phyloP scores from a whole-genome alignment of 805 yeast genomes.

The Brettanomyces anomalus region DNA sequence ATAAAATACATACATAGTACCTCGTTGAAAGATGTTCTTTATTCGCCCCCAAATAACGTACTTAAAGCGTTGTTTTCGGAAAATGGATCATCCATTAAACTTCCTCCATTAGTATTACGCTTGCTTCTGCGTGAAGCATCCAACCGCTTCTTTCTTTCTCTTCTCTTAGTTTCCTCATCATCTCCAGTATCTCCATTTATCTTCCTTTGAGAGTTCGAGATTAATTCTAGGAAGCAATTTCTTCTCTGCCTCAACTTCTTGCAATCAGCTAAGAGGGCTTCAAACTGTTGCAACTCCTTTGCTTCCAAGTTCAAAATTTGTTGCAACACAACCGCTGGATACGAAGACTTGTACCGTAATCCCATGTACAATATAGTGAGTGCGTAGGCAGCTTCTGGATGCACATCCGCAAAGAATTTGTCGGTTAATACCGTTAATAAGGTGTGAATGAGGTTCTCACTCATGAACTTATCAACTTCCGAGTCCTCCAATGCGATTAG shows the following conservation, averaged over 20 bases:
- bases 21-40: not conserved
- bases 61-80: conserved; percentile 4
- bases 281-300: conserved; percentile 54
- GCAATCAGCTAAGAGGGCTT: conserved; percentile 52
- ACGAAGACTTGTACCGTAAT: conserved; percentile 57
- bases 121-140: conserved; percentile 4
- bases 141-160: conserved; percentile 21
- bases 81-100: conserved; percentile 6
- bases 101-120: not conserved
- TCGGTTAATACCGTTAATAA: conserved; percentile 61
- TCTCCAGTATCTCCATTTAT: conserved; percentile 26
- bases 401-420: conserved; percentile 76
- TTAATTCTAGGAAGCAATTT: conserved; percentile 65
- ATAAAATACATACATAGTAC: not conserved
- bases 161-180: conserved; percentile 27
- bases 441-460: conserved; percentile 60
- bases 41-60: conserved; percentile 4
- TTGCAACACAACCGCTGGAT: conserved; percentile 55
- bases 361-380: conserved; percentile 72
- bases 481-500: conserved; percentile 55
- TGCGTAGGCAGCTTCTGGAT: conserved; percentile 86
- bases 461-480: conserved; percentile 63
- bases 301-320: conserved; percentile 42
- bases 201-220: conserved; percentile 44
- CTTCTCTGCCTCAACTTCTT: conserved; percentile 71